Evolutionary conservation across 2,329 filamentous ascomycete species (phyloP).

Genomic region (Botrytis fragariae): DNA sequence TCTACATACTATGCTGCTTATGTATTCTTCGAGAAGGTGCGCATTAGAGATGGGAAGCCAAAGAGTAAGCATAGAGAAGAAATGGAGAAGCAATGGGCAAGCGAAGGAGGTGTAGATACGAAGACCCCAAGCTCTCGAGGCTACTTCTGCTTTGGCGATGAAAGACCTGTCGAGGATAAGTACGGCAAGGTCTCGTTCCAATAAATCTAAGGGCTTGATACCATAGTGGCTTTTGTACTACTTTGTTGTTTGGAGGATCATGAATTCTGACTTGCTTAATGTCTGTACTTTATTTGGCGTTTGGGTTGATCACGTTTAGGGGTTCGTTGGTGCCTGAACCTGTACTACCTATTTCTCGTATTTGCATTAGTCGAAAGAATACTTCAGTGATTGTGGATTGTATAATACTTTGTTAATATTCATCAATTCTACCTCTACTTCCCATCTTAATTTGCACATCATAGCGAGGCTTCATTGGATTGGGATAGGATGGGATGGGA

Average conservation of each 20-base stretch:
- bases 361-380: neutral
- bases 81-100: conserved; percentile 45
- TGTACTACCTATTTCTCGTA: neutral
- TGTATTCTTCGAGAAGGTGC: conserved; percentile 58
- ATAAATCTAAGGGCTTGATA: neutral
- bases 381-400: neutral
- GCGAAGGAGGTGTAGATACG: conserved; percentile 11
- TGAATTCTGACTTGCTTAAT: neutral
- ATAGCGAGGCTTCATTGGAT: neutral
- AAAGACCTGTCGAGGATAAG: conserved; percentile 22
- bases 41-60: conserved; percentile 50
- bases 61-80: conserved; percentile 51
- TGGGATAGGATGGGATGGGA: too few relatives aligned
- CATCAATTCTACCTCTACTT: neutral
- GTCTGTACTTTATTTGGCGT: neutral
- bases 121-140: neutral
- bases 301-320: neutral
- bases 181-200: conserved; percentile 19
- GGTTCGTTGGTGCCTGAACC: neutral
- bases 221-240: neutral
- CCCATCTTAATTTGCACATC: neutral
- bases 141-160: neutral
- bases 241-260: neutral
- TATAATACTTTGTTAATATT: neutral
- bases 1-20: conserved; percentile 53